phyloP scores from a whole-genome alignment of 306 rosid genomes.

The Canavalia gladiata region DNA sequence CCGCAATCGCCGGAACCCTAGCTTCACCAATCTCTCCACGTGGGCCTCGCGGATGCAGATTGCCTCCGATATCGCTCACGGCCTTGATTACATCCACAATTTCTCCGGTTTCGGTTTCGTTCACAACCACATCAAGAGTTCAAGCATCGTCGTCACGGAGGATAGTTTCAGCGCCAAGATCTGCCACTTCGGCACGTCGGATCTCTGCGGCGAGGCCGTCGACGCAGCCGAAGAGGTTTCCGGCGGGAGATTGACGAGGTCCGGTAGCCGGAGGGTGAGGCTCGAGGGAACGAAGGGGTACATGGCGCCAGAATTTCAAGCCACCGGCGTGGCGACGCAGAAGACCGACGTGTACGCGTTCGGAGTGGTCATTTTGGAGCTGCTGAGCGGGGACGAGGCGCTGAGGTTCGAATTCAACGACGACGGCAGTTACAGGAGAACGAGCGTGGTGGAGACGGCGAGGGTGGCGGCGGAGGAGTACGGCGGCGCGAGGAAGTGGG shows the following conservation, averaged over 20 bases:
- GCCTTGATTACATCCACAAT: slow-evolving; percentile 89
- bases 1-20: slow-evolving; percentile 76
- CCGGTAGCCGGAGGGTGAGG: slow-evolving; percentile 58
- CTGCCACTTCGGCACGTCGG: slow-evolving; percentile 91
- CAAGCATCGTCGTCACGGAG: slow-evolving; percentile 71
- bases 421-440: slow-evolving; percentile 61
- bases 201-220: slow-evolving; percentile 70
- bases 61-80: slow-evolving; percentile 91
- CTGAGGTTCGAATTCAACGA: slow-evolving; percentile 59
- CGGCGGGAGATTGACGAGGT: slow-evolving; percentile 35
- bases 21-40: slow-evolving; percentile 71
- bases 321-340: slow-evolving; percentile 71
- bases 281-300: slow-evolving; percentile 90
- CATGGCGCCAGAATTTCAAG: slow-evolving; percentile 87
- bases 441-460: slow-evolving; percentile 83
- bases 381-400: slow-evolving; percentile 80
- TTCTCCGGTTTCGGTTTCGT: slow-evolving; percentile 69
- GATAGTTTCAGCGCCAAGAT: slow-evolving; percentile 61
- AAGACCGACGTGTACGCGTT: slow-evolving; percentile 89
- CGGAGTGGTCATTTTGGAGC: slow-evolving; percentile 87
- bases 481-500: slow-evolving; percentile 75
- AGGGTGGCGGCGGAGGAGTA: slow-evolving; percentile 55
- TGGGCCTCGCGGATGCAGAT: slow-evolving; percentile 86
- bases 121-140: slow-evolving; percentile 85
- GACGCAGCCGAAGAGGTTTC: neutral